These are phyloP conservation scores for Candida odintsovae DNA, from an alignment of 805 yeast species.

Conservation along the genomic window DNA sequence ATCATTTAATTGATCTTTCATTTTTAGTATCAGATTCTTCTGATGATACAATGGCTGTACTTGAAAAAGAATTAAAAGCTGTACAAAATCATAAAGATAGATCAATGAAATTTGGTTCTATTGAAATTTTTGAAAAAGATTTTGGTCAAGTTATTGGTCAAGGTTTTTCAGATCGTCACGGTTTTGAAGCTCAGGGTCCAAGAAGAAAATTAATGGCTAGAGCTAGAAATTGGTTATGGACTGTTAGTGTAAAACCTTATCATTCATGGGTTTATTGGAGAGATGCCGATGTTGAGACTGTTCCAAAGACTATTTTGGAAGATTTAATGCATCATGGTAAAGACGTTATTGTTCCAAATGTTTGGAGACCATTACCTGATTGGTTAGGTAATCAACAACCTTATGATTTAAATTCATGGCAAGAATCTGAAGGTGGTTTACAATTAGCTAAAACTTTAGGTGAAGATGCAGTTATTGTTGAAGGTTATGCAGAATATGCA, in stretches of 20 bases:
- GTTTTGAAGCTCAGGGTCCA: constrained; percentile 94
- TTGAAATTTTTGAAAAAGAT: constrained; percentile 86
- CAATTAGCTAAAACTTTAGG: constrained; percentile 70
- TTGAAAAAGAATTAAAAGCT: constrained; percentile 50
- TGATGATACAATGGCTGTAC: constrained; percentile 77
- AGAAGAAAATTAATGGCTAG: constrained; percentile 93
- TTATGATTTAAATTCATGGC: constrained; percentile 82
- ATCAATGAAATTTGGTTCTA: constrained; percentile 65
- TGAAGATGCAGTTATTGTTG: constrained; percentile 95
- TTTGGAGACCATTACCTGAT: constrained; percentile 87
- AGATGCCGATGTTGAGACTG: constrained; percentile 92
- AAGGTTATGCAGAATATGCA: constrained; percentile 94
- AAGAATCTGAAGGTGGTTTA: constrained; percentile 75
- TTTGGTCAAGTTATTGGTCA: constrained; percentile 94
- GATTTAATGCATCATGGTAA: constrained; percentile 89
- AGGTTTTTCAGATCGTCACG: constrained; percentile 90
- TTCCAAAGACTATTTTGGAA: constrained; percentile 79
- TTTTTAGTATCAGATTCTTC: constrained; percentile 87
- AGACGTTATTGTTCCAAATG: constrained; percentile 93
- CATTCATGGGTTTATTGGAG: constrained; percentile 98
- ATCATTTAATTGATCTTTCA: constrained; percentile 74
- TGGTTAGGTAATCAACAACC: constrained; percentile 86
- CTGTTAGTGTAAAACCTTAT: constrained; percentile 84
- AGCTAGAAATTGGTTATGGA: constrained; percentile 91
- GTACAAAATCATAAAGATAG: constrained; percentile 65